A percentile compares a stretch with the other conserved stretches of the same genome.
These are phyloP conservation scores for Porodaedalea pini DNA, from an alignment of 1,284 basidiomycete genomes.

Conservation along the genomic window DNA sequence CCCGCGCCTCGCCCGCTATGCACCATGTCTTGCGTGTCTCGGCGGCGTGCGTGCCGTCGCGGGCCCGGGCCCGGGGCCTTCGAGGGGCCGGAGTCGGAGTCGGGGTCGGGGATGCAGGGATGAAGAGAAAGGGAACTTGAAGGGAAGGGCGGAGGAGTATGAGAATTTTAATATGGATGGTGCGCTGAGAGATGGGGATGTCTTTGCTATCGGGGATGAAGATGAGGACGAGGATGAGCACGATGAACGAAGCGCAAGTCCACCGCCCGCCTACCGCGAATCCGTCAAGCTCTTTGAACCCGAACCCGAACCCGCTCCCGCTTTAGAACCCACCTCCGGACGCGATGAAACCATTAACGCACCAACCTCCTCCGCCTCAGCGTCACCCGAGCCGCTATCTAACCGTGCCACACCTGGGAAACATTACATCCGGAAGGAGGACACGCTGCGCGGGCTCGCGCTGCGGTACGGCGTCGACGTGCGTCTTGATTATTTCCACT, in stretches of 20 bases:
- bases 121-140: conserved; percentile 9
- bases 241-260: too few species aligned
- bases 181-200: conserved; percentile 51
- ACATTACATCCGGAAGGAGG: conserved; percentile 56
- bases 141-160: neutral
- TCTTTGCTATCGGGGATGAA: conserved; percentile 41
- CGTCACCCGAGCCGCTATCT: neutral
- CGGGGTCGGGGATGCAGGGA: too few species aligned
- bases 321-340: neutral
- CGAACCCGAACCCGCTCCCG: too few species aligned
- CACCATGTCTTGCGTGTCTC: conserved; percentile 63
- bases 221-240: neutral
- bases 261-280: too few species aligned
- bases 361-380: neutral
- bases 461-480: conserved; percentile 61
- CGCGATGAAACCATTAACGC: neutral
- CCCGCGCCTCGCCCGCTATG: conserved; percentile 55
- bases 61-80: conserved; percentile 18
- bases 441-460: conserved; percentile 66
- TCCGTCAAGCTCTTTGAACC: too few species aligned
- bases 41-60: conserved; percentile 49
- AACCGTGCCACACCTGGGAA: conserved; percentile 23
- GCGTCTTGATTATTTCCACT: too few species aligned
- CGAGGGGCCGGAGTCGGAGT: neutral
- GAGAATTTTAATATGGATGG: conserved; percentile 46